Evolutionary conservation across 768 basidiomycete species (phyloP), one percentile per base, ranked within the genome.

Genomic region (Termitomyces sp.): DNA sequence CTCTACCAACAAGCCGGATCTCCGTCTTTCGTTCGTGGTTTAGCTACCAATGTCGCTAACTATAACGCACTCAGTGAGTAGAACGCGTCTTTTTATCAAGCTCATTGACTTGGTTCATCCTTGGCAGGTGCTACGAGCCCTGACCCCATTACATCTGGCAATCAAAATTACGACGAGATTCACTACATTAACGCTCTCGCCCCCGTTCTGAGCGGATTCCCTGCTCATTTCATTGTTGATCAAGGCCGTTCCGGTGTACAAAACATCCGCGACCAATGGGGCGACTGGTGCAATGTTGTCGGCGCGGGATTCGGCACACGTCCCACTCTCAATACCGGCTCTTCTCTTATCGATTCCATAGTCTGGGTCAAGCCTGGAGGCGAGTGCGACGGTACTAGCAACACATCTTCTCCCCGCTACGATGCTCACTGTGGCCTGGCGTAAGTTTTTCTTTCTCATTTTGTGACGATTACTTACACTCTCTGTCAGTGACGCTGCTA

Each of bases 291-390:
- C 77, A 87, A 87, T 67, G 81, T 87, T 66, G 78, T 79, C 64
- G 77, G 78, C 62, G 80, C 84, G 54, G 85, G 84, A 57, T 86
- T 85, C 68, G 85, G 85, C 56, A 77, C 72, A 46, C 83, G 74
- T 54, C 84, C 84, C 33, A 85, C 85, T 39, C 73, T 73, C 55
- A 79, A 71, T 75, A 84, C 83, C 22, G 80, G 81, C 37, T 77
- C 76, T 46, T 68, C 73, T 50, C 72, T 79, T 62, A 81, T 85
- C 59, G 84, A 86, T 65, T 71, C 83, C 49, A 80, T 85, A 65
- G 82, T 84, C 59, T 86, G 83, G 83, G 77, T 83, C 62, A 86
- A 86, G 74, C 84, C 85, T 39, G 83, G 84, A 77, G 84, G 85
- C 64, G 83, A 85, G 71, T 82, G 77, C 61, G 84, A 85, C 64